Evolutionary conservation across 768 basidiomycete genomes (phyloP), one percentile per base, ranked within the genome.

Genomic region (button mushroom (Agaricus bisporus)): DNA sequence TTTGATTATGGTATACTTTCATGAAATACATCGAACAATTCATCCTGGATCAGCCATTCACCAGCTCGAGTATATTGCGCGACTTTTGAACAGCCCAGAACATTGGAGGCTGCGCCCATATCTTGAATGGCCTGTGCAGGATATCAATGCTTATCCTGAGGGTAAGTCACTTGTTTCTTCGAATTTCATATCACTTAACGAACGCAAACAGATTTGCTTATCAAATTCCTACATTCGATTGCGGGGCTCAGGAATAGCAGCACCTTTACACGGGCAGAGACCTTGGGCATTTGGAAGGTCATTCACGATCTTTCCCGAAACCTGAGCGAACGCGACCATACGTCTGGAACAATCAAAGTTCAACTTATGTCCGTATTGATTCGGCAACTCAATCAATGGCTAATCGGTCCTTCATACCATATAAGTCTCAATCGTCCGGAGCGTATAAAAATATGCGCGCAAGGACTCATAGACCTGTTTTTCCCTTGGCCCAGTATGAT

Each of bases 401-500:
- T 51, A 28, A 43, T 17, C 12, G 32, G 29, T 28, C 49, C 49
- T 10, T 51, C 49, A 18, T 32, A 4, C 5, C 49, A 51, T 25
- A 22, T 51, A 18, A 51, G 41, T 8, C 49, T 51, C 20, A 51
- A 51, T 42, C 49, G 49, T 15, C 25, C 41, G 5, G 49, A 51
- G 12, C 41, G 49, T 20, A 12, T 42, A 7, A 51, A 39, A 28
- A 35, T 51, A 7, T 51, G 49, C 14, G 39, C 32, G 8, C 49
- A 51, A 20, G 49, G 49, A 7, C 49, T 51, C 29, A 51, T 51
- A 11, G 26, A 51, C 32, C 15, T 51, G 3, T 51, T 51, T 15
- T 51, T 51, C 41, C 49, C 49, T 11, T 51, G 49, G 41, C 41
- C 49, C 5, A 43, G 49, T 26, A 51, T 51, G 49, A 43, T 29